A percentile compares a stretch with the other conserved stretches of the same genome.
These are phyloP conservation scores for Fusarium euwallaceae DNA, from an alignment of 2,329 filamentous ascomycete genomes.

Conservation along the genomic window DNA sequence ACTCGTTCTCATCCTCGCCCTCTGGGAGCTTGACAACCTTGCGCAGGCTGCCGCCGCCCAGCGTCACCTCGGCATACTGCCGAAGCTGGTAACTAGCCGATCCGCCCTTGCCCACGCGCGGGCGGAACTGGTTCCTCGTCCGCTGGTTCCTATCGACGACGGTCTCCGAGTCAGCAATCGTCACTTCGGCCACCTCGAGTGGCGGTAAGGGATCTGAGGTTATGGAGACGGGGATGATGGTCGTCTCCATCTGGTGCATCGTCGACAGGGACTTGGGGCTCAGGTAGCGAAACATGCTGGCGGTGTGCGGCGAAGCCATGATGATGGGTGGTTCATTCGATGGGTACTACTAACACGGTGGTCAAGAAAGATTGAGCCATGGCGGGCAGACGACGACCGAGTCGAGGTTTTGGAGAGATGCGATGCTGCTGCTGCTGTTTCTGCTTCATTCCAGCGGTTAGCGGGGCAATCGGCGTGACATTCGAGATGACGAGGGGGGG, in stretches of 20 bases:
- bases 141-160: constrained; percentile 78
- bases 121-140: constrained; percentile 91
- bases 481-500: constrained; percentile 1
- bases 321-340: neutral
- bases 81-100: constrained; percentile 91
- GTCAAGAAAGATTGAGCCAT: constrained; percentile 59
- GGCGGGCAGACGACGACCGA: constrained; percentile 24
- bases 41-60: constrained; percentile 92
- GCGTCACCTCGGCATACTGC: constrained; percentile 97
- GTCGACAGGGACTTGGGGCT: constrained; percentile 51
- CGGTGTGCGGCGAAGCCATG: constrained; percentile 22
- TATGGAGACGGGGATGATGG: constrained; percentile 49
- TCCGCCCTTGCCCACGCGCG: constrained; percentile 88
- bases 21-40: constrained; percentile 98
- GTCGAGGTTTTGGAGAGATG: constrained; percentile 27
- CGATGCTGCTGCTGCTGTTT: constrained; percentile 25
- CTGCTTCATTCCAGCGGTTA: constrained; percentile 56
- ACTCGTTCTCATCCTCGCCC: constrained; percentile 97
- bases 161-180: constrained; percentile 48
- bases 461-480: constrained; percentile 53
- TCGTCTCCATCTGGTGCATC: constrained; percentile 48
- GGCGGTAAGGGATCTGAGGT: constrained; percentile 24
- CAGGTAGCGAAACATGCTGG: constrained; percentile 50
- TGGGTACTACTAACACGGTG: constrained; percentile 58
- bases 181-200: constrained; percentile 32